A percentile compares a stretch with the other conserved stretches of the same genome.
Evolutionary conservation across 495 filamentous ascomycete genomes (phyloP).

Genomic region (Beverwykella pulmonaria): DNA sequence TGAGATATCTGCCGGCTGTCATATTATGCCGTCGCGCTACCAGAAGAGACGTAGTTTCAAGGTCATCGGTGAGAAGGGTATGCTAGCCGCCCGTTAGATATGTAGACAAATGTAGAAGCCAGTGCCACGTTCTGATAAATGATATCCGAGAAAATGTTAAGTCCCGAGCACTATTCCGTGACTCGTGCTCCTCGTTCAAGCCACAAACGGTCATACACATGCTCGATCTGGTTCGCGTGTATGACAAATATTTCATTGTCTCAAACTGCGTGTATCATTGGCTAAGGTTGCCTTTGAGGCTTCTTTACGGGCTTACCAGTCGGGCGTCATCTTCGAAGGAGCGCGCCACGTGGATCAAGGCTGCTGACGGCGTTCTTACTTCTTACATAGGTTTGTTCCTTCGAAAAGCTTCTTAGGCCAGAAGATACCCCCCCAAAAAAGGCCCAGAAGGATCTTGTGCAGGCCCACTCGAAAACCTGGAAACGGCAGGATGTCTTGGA

Average conservation of each 20-base stretch:
- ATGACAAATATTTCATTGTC: too few species aligned
- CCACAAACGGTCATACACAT: too few species aligned
- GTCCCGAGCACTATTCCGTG: background rate
- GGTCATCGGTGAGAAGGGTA: background rate
- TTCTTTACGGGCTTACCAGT: background rate
- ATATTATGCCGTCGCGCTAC: background rate
- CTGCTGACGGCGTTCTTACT: slow-evolving; percentile 21
- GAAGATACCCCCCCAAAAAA: too few species aligned
- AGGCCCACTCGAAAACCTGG: slow-evolving; percentile 1
- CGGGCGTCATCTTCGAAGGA: background rate
- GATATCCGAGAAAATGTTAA: background rate
- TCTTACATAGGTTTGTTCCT: background rate
- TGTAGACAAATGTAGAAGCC: background rate
- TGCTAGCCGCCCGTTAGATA: background rate
- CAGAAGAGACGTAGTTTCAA: background rate
- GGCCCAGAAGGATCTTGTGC: slow-evolving; percentile 19
- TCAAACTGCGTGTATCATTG: too few species aligned
- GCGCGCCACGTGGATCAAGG: slow-evolving; percentile 29
- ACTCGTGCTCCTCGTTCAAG: too few species aligned
- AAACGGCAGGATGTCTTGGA: background rate
- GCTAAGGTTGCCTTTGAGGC: background rate
- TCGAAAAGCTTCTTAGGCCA: slow-evolving; percentile 15
- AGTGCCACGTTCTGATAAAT: background rate
- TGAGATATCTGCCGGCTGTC: background rate
- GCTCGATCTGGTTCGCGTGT: too few species aligned